A percentile compares a stretch with the other conserved stretches of the same genome.
These are phyloP conservation scores for Lantana camara DNA, from an alignment of 257 asterid species.

Conservation along the genomic window DNA sequence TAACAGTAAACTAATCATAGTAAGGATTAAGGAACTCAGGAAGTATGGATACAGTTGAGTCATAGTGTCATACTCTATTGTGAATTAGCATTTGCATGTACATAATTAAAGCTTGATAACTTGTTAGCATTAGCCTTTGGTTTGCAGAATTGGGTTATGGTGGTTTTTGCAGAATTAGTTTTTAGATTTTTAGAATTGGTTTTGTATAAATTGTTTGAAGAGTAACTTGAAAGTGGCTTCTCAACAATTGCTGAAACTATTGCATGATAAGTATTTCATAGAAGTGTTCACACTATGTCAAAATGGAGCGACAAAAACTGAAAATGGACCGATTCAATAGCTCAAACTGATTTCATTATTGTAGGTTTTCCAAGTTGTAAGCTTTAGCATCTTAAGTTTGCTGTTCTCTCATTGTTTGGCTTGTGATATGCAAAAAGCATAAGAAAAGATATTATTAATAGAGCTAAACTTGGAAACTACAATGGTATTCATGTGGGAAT, in stretches of 20 bases:
- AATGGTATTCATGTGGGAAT: constrained; percentile 5
- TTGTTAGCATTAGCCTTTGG: background rate
- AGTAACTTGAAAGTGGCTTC: constrained; percentile 6
- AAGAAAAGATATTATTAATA: constrained; percentile 17
- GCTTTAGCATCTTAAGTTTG: background rate
- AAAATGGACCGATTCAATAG: constrained; percentile 9
- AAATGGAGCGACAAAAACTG: background rate
- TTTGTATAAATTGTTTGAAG: background rate
- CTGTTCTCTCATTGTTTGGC: constrained; percentile 6
- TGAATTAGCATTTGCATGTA: background rate
- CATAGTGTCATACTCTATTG: too few species aligned
- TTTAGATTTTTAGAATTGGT: background rate
- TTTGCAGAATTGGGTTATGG: background rate
- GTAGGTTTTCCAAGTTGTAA: constrained; percentile 5
- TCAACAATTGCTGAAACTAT: background rate
- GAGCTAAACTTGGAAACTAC: background rate
- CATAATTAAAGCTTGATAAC: background rate
- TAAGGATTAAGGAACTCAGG: background rate
- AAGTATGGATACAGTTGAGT: background rate
- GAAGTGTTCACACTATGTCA: background rate
- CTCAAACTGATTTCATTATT: background rate
- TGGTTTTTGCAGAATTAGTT: background rate
- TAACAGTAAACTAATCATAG: constrained; percentile 11
- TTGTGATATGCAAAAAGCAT: constrained; percentile 1
- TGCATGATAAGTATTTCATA: background rate